Percentiles rank a stretch among this genome's conserved stretches.
Conservation (phyloP, 345 rosid genomes). For the Eucalyptus shirleyi region DNA sequence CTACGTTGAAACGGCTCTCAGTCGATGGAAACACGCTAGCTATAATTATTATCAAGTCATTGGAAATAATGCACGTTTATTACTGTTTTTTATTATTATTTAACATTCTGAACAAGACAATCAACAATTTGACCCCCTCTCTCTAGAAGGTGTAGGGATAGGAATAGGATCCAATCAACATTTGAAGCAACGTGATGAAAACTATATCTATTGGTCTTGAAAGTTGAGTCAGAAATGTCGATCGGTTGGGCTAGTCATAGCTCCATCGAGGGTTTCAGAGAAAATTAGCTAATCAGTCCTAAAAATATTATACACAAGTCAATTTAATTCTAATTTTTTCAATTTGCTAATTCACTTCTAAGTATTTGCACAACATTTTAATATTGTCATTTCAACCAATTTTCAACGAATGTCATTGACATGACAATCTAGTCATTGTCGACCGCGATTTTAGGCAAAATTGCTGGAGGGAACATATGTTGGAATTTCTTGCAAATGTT, state of each 20-base stretch:
- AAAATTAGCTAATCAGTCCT: background rate
- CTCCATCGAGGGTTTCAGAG: background rate
- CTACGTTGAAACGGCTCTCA: background rate
- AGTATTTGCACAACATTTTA: background rate
- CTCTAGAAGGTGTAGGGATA: background rate
- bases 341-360: background rate
- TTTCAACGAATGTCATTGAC: fast-evolving
- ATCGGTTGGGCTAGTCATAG: background rate
- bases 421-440: fast-evolving
- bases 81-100: background rate
- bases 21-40: background rate
- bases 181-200: background rate
- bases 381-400: background rate
- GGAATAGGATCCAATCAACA: background rate
- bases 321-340: background rate
- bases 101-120: background rate
- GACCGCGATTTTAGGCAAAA: background rate
- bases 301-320: background rate
- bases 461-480: background rate
- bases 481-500: background rate
- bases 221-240: background rate
- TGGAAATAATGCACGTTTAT: background rate
- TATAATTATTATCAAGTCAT: background rate
- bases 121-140: background rate
- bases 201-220: background rate